These are phyloP conservation scores for Colletotrichum sublineola DNA, from an alignment of 2,329 filamentous ascomycete genomes.

Conservation along the genomic window DNA sequence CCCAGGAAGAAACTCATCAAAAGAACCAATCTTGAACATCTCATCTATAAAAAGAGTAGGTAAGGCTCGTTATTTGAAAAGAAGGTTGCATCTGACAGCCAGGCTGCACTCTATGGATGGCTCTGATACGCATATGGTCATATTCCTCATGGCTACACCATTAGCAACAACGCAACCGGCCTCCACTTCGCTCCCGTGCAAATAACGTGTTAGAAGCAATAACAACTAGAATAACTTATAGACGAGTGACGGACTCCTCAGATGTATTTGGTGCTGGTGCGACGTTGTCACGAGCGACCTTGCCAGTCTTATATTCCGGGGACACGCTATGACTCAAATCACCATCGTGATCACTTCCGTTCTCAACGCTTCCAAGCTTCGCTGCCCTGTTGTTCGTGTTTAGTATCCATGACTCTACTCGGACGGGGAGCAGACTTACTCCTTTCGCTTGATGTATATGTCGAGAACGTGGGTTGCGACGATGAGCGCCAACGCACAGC, in stretches of 20 bases:
- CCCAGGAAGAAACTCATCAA: neutral
- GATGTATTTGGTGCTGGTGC: neutral
- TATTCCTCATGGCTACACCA: neutral
- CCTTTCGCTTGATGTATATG: conserved; percentile 41
- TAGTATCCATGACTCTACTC: neutral
- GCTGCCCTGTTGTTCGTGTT: neutral
- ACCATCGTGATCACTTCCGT: neutral
- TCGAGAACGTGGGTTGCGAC: conserved; percentile 36
- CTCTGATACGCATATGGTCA: no score
- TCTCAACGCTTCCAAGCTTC: conserved; percentile 22
- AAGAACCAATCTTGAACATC: neutral
- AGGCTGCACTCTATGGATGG: neutral
- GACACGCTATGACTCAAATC: neutral
- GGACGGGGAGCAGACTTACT: conserved; percentile 5
- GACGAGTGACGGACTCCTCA: conserved; percentile 5
- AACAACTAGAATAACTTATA: neutral
- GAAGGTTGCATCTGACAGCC: neutral
- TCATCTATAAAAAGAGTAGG: neutral
- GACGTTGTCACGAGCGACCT: neutral
- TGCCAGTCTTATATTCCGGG: neutral
- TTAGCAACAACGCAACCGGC: neutral
- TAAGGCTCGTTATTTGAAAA: neutral
- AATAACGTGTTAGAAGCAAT: neutral
- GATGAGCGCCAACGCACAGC: conserved; percentile 36
- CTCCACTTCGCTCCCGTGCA: neutral